These are phyloP conservation scores for Phaeosphaeria sp. DNA, from an alignment of 2,329 filamentous ascomycete species.

Conservation along the genomic window DNA sequence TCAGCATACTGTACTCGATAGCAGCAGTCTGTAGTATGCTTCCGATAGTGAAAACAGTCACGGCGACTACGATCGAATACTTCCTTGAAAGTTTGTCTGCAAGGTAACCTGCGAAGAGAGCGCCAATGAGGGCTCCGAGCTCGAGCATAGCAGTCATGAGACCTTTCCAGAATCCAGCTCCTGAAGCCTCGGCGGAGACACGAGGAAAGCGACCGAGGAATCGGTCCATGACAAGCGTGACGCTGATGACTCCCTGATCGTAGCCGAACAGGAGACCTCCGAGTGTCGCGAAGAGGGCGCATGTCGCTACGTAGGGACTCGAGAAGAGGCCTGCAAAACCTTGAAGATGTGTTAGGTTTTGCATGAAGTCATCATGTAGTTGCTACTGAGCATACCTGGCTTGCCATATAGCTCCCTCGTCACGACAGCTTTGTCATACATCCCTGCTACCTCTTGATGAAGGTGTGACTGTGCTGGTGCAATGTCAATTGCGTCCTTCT, in stretches of 20 bases:
- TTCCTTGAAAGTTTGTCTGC: constrained; percentile 62
- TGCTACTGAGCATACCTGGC: constrained; percentile 25
- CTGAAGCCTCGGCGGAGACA: constrained; percentile 50
- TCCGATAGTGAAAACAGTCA: constrained; percentile 60
- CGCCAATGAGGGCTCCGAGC: constrained; percentile 56
- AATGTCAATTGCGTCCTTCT: constrained; percentile 25
- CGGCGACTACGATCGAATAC: constrained; percentile 60
- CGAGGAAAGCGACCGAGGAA: constrained; percentile 56
- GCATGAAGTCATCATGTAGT: neutral
- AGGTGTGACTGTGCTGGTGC: constrained; percentile 18
- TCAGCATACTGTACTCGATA: constrained; percentile 59
- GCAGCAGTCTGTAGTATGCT: constrained; percentile 60
- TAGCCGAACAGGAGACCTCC: constrained; percentile 61
- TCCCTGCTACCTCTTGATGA: constrained; percentile 29
- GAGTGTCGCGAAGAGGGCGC: constrained; percentile 59
- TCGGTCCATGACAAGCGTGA: constrained; percentile 61
- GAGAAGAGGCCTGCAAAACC: constrained; percentile 57
- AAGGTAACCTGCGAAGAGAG: constrained; percentile 52
- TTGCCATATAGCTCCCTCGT: constrained; percentile 41
- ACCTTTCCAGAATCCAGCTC: constrained; percentile 55
- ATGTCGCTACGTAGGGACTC: constrained; percentile 59
- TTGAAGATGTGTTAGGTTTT: constrained; percentile 13
- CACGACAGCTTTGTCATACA: constrained; percentile 18
- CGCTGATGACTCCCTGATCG: constrained; percentile 53
- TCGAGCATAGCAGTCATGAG: constrained; percentile 63